Conservation (phyloP, 2,329 filamentous ascomycete species). For the Mycosphaerella sp. region DNA sequence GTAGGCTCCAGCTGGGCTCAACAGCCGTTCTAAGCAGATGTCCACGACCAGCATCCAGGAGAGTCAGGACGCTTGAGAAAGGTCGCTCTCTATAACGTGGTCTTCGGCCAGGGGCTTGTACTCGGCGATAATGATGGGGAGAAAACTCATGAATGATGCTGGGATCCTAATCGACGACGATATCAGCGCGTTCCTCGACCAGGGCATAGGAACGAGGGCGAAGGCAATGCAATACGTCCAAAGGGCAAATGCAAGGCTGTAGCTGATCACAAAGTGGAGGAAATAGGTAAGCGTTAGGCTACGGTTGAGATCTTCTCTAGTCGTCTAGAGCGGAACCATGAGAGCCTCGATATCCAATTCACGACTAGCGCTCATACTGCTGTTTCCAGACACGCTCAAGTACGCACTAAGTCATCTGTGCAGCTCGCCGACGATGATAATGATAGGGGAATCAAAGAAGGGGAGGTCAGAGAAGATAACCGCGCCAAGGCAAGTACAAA, state of each 20-base stretch:
- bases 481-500: background rate
- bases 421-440: background rate
- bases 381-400: too few species aligned
- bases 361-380: too few species aligned
- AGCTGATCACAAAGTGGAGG: too few species aligned
- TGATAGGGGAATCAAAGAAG: background rate
- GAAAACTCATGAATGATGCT: background rate
- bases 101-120: background rate
- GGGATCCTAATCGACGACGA: background rate
- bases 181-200: background rate
- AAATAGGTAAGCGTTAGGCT: too few species aligned
- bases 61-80: background rate
- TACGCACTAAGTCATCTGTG: background rate
- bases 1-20: constrained; percentile 1
- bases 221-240: too few species aligned
- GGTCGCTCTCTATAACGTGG: background rate
- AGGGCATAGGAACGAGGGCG: background rate
- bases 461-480: background rate
- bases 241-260: too few species aligned
- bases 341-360: too few species aligned
- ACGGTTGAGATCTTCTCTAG: too few species aligned
- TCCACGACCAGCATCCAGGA: constrained; percentile 1
- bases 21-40: background rate
- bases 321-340: too few species aligned
- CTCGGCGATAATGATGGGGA: constrained; percentile 1